Evolutionary conservation across 179 eudicot species (phyloP), one percentile per base, ranked within the genome.

Genomic region (Sideroxylon spinosum): DNA sequence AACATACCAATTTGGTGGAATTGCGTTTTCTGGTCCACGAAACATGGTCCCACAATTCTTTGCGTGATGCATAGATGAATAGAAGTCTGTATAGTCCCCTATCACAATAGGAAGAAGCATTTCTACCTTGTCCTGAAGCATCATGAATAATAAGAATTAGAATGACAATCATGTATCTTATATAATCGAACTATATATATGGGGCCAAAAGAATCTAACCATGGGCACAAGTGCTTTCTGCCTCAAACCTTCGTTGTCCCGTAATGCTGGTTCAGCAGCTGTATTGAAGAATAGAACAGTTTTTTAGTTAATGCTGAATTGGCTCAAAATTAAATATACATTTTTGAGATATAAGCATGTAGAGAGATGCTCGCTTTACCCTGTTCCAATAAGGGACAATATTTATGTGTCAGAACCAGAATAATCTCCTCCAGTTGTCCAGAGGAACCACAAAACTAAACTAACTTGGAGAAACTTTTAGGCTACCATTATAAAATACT

Each of bases 41-140:
- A 95, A 95, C 59, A 95, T 93, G 70, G 85, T 76, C 68, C 99
- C 99, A 80, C 99, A 95, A 80, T 95, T 95, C 84, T 79, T 93
- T 4, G 98, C 99, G 78, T 95, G 99, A 88, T 93, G 91, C 88
- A 87, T 85, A 28, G 98, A 95, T 63, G 95, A 86, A 78, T 93
- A 95, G 87, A 95, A 95, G 84, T 95, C 99, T 0, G 99, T 89
- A 78, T 93, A 95, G 81, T 95, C 99, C 78, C 99, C 99, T 75
- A 95, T 89, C 12, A 86, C 87, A 77, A 87, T 80, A 62, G 99
- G 99, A 88, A 95, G 90, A 85, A 95, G 90, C 97, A 91, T 88
- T 85, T 90, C 90, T 63, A 91, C 98, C 87, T 88, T 86, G 85
- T 78, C 86, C 99, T 95, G 77, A 57, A 81, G 69, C 81, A 82